Evolutionary conservation across 495 filamentous ascomycete genomes (phyloP), one percentile per base, ranked within the genome.

Genomic region (Aspergillus steynii): DNA sequence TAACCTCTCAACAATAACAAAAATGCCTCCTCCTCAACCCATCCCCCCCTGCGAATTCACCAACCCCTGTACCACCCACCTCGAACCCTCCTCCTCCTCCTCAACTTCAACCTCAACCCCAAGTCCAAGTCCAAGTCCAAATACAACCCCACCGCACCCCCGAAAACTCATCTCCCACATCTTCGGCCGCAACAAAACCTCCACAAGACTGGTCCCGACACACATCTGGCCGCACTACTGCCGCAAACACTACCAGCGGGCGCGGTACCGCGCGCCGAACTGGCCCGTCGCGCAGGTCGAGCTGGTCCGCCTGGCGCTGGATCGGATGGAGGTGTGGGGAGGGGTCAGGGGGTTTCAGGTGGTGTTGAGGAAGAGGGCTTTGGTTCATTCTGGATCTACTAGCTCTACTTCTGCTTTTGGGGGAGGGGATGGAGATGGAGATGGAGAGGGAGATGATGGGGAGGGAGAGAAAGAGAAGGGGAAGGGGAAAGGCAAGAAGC

Each of bases 111-210:
- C 2, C 7, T 42, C 34, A 27, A 42, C 29, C 32, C 20, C 20
- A 20, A 20, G 20, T 20, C 20, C 20, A 20, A 20, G 20, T 20
- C 20, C 20, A 20, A 20, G 20, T 20, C 20, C 20, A 20, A 20
- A 20, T 20, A 20, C 20, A 20, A 20, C 20, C 20, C 20, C 20
- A 20, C 20, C 20, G 20, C 20, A 59, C 26, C 25, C 55, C 55
- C 84, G 92, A 37, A 96, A 96, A 69, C 82, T 88, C 7, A 86
- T 96, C 32, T 92, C 90, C 0, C 90, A 96, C 62, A 80, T 93
- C 60, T 95, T 96, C 66, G 92, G 92, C n/a, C 83, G 92, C 12
- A 96, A 96, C 79, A 96, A 96, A 73, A 74, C 77, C 1, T 85
- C 83, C 47, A 96, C 92, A 0, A 82, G 86, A 15, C 72, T 75